Base-by-base conservation (phyloP, 371 early-diverging fungal genomes). In the Mortierella sp. region DNA sequence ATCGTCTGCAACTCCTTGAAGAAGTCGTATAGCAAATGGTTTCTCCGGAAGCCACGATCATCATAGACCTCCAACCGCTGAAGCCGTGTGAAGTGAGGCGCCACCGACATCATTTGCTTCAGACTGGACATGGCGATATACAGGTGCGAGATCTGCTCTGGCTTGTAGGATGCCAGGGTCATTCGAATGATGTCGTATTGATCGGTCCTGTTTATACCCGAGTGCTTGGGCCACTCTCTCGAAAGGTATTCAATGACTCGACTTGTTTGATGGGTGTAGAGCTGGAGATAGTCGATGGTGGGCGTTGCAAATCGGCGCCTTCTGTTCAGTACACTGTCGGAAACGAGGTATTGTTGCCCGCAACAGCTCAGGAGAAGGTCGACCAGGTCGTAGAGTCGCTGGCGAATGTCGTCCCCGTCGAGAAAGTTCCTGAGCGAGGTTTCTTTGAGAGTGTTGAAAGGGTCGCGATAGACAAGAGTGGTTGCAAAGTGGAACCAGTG, bases 381-480 rank as follows among this genome's bases (percentile, higher is more conserved):
- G 21, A 77, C 0, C 3, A 77, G 26, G 26, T 28, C 8, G 24
- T 57, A 43, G 26, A 55, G 53, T 21, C 71, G 69, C 3, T 77
- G 10, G 34, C 16, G n/a, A 13, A 46, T 50, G n/a, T 50, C 51
- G 37, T 21, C 77, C 9, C 57, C 24, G 28, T 28, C 16, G 44
- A 26, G 44, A 28, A 28, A 76, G 31, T n/a, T 77, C 14, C 40
- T 64, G 21, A 37, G 21, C 3, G 16, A 64, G 37, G 37, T 64
- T 5, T 64, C 21, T 37, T 40, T 19, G 61, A 77, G 72, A 6
- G 77, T 61, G 11, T n/a, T 34, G 72, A 77, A 71, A 5, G 72
- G 77, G 50, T 76, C 37, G 5, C 61, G 59, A 13, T 77, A 77
- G 77, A 77, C 64, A 16, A 77, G 50, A 28, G 76, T 34, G 4